These are phyloP conservation scores for Erodium moschatum DNA, from an alignment of 441 rosid genomes.

Conservation along the genomic window DNA sequence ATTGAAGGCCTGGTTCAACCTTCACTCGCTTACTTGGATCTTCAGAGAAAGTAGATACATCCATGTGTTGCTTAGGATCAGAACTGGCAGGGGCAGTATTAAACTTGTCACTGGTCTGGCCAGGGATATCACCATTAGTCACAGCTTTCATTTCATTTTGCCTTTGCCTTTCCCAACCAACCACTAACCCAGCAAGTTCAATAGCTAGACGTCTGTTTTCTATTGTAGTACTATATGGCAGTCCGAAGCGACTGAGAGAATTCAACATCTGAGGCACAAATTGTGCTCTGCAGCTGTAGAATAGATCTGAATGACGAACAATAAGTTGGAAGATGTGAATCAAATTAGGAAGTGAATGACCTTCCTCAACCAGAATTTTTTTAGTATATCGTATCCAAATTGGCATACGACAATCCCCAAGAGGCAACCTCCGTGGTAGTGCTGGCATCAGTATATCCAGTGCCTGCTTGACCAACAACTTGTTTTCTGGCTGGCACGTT, in stretches of 20 bases:
- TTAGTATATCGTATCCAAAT: slow-evolving; percentile 97
- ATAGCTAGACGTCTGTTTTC: slow-evolving; percentile 97
- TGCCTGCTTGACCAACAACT: slow-evolving; percentile 95
- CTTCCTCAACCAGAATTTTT: slow-evolving; percentile 95
- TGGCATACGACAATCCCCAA: slow-evolving; percentile 95
- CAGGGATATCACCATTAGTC: slow-evolving; percentile 45
- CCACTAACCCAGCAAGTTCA: slow-evolving; percentile 98
- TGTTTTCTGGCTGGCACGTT: slow-evolving; percentile 95
- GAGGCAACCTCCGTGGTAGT: slow-evolving; percentile 85
- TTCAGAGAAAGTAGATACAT: slow-evolving; percentile 66
- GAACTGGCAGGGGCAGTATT: slow-evolving; percentile 38
- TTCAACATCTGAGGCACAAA: slow-evolving; percentile 99
- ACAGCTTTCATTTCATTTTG: slow-evolving; percentile 70
- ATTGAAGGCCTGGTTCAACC: slow-evolving; percentile 87
- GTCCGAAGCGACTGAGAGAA: slow-evolving; percentile 96
- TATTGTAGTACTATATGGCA: slow-evolving; percentile 80
- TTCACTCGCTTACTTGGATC: slow-evolving; percentile 77
- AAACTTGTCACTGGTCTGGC: slow-evolving; percentile 49
- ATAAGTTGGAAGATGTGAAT: slow-evolving; percentile 97
- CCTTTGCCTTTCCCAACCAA: slow-evolving; percentile 94
- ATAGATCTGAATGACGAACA: slow-evolving; percentile 90
- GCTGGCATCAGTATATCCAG: slow-evolving; percentile 98
- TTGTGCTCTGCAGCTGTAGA: slow-evolving; percentile 94
- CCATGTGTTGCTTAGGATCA: slow-evolving; percentile 60
- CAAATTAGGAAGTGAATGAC: slow-evolving; percentile 88